A percentile compares a stretch with the other conserved stretches of the same genome.
Conservation (phyloP, 306 rosid species). For the Dalbergia oliveri region DNA sequence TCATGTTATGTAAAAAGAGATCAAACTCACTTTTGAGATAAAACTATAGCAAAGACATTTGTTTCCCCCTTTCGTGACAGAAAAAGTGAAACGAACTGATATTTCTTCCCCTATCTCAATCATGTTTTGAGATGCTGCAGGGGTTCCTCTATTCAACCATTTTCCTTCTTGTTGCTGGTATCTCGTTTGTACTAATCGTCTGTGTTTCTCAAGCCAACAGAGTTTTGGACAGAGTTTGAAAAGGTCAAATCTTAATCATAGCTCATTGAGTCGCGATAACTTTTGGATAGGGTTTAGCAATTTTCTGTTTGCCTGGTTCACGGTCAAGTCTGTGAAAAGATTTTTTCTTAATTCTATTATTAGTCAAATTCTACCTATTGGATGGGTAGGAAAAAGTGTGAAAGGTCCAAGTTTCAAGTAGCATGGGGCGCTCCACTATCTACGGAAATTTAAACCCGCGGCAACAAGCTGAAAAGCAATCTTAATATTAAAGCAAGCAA, state of each 20-base stretch:
- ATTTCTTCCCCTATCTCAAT: too few species aligned
- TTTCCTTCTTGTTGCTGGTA: too few species aligned
- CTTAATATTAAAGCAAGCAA: neutral
- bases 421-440: neutral
- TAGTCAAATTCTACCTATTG: neutral
- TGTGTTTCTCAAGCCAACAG: too few species aligned
- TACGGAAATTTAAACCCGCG: neutral
- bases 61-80: neutral
- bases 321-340: neutral
- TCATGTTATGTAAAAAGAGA: constrained; percentile 11
- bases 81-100: too few species aligned
- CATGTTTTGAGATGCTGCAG: too few species aligned
- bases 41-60: neutral
- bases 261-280: too few species aligned
- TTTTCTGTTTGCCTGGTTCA: neutral
- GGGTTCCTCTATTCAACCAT: too few species aligned
- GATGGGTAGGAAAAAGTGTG: neutral
- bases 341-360: too few species aligned
- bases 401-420: neutral
- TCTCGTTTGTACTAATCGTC: too few species aligned
- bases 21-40: neutral
- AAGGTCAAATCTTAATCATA: too few species aligned
- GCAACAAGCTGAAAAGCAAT: constrained; percentile 8
- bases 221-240: too few species aligned
- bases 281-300: too few species aligned